Evolutionary conservation across 495 filamentous ascomycete species (phyloP).

Genomic region (Podospora sp.): DNA sequence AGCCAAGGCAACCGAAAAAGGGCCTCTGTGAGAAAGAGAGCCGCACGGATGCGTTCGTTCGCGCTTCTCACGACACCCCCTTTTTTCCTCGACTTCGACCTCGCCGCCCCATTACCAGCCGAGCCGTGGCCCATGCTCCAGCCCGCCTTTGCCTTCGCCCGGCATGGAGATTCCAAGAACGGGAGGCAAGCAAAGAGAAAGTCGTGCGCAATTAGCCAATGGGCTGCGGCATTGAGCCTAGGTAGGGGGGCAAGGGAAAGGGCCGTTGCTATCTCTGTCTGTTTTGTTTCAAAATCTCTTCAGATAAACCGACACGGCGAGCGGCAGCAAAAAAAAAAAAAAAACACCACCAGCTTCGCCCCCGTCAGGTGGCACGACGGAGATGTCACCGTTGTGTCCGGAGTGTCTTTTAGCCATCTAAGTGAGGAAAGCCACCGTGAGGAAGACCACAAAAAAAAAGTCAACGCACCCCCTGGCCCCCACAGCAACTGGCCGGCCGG

Average conservation of each 20-base stretch:
- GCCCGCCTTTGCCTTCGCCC: slow-evolving; percentile 1
- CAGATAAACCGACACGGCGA: slow-evolving; percentile 2
- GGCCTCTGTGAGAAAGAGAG: slow-evolving; percentile 2
- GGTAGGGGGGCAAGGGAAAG: neutral
- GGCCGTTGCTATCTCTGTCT: neutral
- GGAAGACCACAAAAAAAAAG: neutral
- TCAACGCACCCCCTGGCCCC: slow-evolving; percentile 2
- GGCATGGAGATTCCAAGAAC: slow-evolving; percentile 7
- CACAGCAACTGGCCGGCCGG: neutral
- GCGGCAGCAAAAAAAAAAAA: too few relatives aligned
- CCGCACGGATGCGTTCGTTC: slow-evolving; percentile 27
- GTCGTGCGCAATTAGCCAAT: slow-evolving; percentile 7
- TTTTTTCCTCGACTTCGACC: neutral
- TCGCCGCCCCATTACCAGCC: slow-evolving; percentile 24
- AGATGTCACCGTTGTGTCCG: slow-evolving; percentile 18
- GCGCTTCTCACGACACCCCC: neutral
- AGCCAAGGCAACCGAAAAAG: neutral
- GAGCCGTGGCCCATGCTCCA: slow-evolving; percentile 28
- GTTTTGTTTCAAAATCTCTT: neutral
- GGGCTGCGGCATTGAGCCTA: slow-evolving; percentile 6
- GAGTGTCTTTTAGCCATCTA: slow-evolving; percentile 8
- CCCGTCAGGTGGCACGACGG: neutral
- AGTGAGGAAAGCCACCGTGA: neutral
- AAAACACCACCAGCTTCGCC: slow-evolving; percentile 9
- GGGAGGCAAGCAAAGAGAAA: neutral